These are phyloP conservation scores for Hypoxylon subgilvum DNA, from an alignment of 495 filamentous ascomycete species.

Conservation along the genomic window DNA sequence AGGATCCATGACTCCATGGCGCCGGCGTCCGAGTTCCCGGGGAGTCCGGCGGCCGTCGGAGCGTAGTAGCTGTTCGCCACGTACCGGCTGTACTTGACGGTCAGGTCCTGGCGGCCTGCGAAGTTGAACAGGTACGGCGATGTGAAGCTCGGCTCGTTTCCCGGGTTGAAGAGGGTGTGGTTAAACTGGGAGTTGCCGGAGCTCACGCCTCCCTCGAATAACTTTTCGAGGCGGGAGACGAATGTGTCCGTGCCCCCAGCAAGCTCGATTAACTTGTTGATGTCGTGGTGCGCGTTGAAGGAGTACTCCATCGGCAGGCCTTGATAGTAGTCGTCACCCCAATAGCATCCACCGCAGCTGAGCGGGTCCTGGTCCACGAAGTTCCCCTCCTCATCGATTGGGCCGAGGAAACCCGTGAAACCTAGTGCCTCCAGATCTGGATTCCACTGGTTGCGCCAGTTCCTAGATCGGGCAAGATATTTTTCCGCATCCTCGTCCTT, in stretches of 20 bases:
- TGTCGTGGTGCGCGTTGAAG: slow-evolving; percentile 72
- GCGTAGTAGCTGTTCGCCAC: slow-evolving; percentile 63
- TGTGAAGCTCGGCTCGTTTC: slow-evolving; percentile 73
- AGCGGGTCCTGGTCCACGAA: slow-evolving; percentile 67
- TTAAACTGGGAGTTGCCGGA: slow-evolving; percentile 54
- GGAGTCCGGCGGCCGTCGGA: slow-evolving; percentile 59
- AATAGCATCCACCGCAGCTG: slow-evolving; percentile 72
- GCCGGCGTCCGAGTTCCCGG: slow-evolving; percentile 72
- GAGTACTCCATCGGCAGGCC: slow-evolving; percentile 73
- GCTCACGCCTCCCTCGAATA: slow-evolving; percentile 64
- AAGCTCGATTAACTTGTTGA: slow-evolving; percentile 61
- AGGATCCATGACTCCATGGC: slow-evolving; percentile 74
- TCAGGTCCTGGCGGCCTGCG: slow-evolving; percentile 64
- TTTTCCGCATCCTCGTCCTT: slow-evolving; percentile 59
- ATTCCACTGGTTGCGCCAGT: slow-evolving; percentile 80
- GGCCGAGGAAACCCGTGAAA: slow-evolving; percentile 71
- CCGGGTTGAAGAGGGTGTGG: slow-evolving; percentile 69
- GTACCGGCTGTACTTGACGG: slow-evolving; percentile 60
- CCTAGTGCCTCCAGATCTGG: slow-evolving; percentile 57
- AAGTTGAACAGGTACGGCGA: slow-evolving; percentile 76
- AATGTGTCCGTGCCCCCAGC: slow-evolving; percentile 66
- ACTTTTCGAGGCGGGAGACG: slow-evolving; percentile 64
- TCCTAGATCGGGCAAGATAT: slow-evolving; percentile 68
- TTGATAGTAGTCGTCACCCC: slow-evolving; percentile 66
- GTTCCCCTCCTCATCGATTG: slow-evolving; percentile 57